Evolutionary conservation across 176 grass and related monocot species (phyloP), one percentile per base, ranked within the genome.

Genomic region (Secale cereale): DNA sequence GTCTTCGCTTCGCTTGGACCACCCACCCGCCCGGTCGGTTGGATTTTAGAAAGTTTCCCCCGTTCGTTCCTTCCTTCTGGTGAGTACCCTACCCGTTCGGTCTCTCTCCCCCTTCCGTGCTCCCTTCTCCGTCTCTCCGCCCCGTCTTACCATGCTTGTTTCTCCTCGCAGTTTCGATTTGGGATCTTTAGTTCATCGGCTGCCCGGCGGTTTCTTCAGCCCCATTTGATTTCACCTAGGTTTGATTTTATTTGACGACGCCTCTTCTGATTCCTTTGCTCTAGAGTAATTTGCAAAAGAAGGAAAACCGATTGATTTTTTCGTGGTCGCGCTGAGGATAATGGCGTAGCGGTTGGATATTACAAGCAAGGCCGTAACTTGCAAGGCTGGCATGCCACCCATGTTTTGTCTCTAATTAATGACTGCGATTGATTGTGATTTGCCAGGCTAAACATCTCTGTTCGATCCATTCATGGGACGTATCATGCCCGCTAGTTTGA

Each of bases 371-470:
- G 4, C 67, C 59, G 35, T 89, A 46, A 68, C 59, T 83, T 90
- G 84, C 79, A 46, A 87, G 75, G 75, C 57, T 83, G 85, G 45
- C 85, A 80, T 78, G 46, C 50, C 50, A 56, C 56, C 41, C 74
- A 10, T 79, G 75, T 6, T 45, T 28, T 74, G 88, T 87, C 79
- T 26, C 59, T 60, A 46, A 57, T 19, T 52, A 23, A 50, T 62
- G 62, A 50, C 27, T 10, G 43, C 41, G 71, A 82, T 39, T 82
- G 63, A 82, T 89, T 19, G 70, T 12, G 70, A 8, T 45, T 60
- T 39, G 20, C 76, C 10, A 25, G 6, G 19, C 67, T 46, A 48
- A 29, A 4, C 80, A 22, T 33, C 35, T 16, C 1, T 61, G 10
- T n/a, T 48, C 27, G 37, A 66, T 80, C 59, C 28, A 66, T 80